Evolutionary conservation across 176 grass and related monocot genomes (phyloP).

Genomic region (Themeda triandra): DNA sequence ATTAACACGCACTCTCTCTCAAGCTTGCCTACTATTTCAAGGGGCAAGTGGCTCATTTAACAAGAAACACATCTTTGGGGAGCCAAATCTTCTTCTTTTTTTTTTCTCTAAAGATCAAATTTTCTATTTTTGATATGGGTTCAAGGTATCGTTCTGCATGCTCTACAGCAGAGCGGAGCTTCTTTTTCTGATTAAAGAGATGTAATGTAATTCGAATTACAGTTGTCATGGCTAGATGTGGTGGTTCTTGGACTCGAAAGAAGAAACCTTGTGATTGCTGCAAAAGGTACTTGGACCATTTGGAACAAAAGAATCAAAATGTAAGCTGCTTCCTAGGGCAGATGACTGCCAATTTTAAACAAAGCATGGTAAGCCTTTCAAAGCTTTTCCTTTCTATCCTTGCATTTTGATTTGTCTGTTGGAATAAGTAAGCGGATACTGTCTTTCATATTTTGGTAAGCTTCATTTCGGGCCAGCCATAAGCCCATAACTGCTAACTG

Average conservation of each 20-base stretch:
- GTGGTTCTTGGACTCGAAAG: background rate
- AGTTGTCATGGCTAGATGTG: conserved; percentile 8
- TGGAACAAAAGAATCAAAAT: conserved; percentile 18
- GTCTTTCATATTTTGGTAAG: background rate
- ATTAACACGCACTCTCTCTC: too few relatives aligned
- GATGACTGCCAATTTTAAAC: conserved; percentile 28
- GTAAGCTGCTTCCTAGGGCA: conserved; percentile 22
- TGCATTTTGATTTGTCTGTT: background rate
- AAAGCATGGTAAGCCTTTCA: conserved; percentile 24
- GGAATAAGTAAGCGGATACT: background rate
- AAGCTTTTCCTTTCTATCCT: background rate
- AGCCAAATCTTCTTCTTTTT: background rate
- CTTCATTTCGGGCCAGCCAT: background rate
- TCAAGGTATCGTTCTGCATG: background rate
- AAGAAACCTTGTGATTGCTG: conserved; percentile 22
- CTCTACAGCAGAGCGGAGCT: background rate
- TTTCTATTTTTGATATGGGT: background rate
- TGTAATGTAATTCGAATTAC: background rate
- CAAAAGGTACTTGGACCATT: conserved; percentile 9
- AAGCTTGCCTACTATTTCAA: too few relatives aligned
- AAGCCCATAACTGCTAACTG: conserved; percentile 2
- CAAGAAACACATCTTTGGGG: background rate
- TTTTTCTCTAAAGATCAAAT: too few relatives aligned
- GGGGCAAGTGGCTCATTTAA: background rate
- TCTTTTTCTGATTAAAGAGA: background rate